A percentile compares a stretch with the other conserved stretches of the same genome.
Conservation (phyloP, 2,329 filamentous ascomycete species). For the Fusarium pseudonygamai region DNA sequence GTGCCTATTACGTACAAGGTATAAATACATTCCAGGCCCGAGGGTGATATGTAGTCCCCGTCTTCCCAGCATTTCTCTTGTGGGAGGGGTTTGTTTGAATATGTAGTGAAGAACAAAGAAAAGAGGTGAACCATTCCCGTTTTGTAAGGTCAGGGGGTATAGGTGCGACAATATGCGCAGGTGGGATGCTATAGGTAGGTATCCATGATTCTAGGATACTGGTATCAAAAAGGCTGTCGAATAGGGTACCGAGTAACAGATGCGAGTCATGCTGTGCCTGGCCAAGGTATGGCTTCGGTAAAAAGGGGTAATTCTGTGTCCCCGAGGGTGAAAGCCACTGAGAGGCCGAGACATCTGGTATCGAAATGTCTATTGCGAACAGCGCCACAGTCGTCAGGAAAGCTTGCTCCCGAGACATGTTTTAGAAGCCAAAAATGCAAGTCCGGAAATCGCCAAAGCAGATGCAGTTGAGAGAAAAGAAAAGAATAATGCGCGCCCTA, state of each 20-base stretch:
- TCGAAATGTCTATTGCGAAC: slow-evolving; percentile 35
- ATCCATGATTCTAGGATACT: slow-evolving; percentile 37
- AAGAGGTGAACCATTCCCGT: slow-evolving; percentile 26
- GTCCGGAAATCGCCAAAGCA: slow-evolving; percentile 31
- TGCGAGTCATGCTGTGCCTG: slow-evolving; percentile 18
- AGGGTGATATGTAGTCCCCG: slow-evolving; percentile 38
- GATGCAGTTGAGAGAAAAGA: slow-evolving; percentile 30
- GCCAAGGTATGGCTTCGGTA: slow-evolving; percentile 15
- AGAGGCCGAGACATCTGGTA: slow-evolving; percentile 36
- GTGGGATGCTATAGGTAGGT: slow-evolving; percentile 26
- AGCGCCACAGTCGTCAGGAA: slow-evolving; percentile 31
- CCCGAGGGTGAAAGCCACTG: slow-evolving; percentile 7
- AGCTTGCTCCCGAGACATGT: slow-evolving; percentile 34
- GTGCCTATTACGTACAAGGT: slow-evolving; percentile 22
- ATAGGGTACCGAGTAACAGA: slow-evolving; percentile 32
- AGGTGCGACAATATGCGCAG: slow-evolving; percentile 42
- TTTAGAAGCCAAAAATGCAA: slow-evolving; percentile 36
- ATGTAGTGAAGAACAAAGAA: slow-evolving; percentile 40
- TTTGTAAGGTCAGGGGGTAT: slow-evolving; percentile 37
- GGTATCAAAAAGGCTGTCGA: slow-evolving; percentile 41
- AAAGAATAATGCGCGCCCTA: slow-evolving; percentile 36
- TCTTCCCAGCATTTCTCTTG: slow-evolving; percentile 23
- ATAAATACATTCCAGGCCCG: slow-evolving; percentile 32
- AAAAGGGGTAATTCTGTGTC: slow-evolving; percentile 2
- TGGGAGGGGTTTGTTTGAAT: slow-evolving; percentile 32